Conservation (phyloP, 2,329 filamentous ascomycete genomes). For the Celoporthe dispersa region DNA sequence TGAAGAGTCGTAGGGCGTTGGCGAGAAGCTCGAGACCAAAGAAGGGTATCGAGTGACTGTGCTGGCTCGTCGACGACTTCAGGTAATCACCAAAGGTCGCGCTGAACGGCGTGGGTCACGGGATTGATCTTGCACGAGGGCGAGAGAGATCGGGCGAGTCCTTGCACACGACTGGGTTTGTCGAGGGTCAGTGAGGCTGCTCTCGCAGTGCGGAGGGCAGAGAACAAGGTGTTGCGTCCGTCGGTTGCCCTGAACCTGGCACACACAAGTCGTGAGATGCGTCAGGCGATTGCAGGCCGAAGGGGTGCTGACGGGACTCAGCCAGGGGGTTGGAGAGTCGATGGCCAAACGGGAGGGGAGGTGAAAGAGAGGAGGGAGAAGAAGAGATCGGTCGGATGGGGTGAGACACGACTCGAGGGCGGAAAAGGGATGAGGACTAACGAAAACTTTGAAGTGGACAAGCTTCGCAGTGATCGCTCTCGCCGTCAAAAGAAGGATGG, state of each 20-base stretch:
- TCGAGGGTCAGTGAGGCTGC: conserved; percentile 23
- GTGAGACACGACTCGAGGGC: conserved; percentile 30
- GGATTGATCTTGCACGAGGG: conserved; percentile 9
- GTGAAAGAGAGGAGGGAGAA: not conserved
- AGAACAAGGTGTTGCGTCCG: conserved; percentile 19
- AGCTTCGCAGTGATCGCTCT: conserved; percentile 25
- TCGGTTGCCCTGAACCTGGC: conserved; percentile 20
- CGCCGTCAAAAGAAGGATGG: conserved; percentile 19
- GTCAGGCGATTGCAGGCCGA: conserved; percentile 22
- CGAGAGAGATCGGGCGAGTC: conserved; percentile 19
- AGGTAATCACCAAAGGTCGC: not conserved
- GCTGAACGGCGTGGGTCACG: not conserved
- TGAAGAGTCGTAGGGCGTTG: conserved; percentile 17
- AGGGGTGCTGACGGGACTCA: conserved; percentile 5
- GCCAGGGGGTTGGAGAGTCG: conserved; percentile 4
- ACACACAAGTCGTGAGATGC: conserved; percentile 20
- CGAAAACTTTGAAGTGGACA: conserved; percentile 19
- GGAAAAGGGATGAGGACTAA: conserved; percentile 12
- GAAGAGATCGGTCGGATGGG: not conserved
- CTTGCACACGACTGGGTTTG: conserved; percentile 25
- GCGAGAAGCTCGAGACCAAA: not conserved
- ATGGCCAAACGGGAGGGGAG: conserved; percentile 5
- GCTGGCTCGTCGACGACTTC: not conserved
- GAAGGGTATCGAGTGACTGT: not conserved
- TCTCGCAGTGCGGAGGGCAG: conserved; percentile 9